Conservation (phyloP, 805 yeast species). For the Tetrapisispora iriomotensis region DNA sequence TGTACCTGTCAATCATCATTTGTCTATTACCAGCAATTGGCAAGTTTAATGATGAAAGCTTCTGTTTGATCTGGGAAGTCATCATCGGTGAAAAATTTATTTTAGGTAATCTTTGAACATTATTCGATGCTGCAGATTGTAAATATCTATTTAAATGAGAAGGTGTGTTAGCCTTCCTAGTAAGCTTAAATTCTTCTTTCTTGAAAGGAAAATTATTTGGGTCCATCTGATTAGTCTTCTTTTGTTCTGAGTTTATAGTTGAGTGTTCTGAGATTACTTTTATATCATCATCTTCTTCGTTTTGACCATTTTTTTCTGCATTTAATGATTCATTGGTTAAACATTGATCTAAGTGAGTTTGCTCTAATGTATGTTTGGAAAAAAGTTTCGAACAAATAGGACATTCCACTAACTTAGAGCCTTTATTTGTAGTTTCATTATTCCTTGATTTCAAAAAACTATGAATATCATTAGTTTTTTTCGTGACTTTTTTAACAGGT, state of each 20-base stretch:
- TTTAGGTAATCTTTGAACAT: constrained; percentile 43
- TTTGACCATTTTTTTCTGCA: neutral
- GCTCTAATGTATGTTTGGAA: constrained; percentile 47
- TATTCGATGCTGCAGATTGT: constrained; percentile 32
- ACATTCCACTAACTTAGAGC: constrained; percentile 38
- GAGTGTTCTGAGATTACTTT: neutral
- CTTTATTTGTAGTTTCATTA: constrained; percentile 4
- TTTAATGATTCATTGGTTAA: constrained; percentile 22
- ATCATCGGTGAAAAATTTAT: constrained; percentile 53
- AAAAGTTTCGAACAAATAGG: constrained; percentile 55
- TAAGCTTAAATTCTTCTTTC: neutral
- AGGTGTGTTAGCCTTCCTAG: neutral
- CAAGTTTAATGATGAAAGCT: constrained; percentile 43
- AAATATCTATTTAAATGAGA: constrained; percentile 17
- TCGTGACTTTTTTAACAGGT: constrained; percentile 4
- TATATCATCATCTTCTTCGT: neutral
- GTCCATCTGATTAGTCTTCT: neutral
- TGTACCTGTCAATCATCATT: constrained; percentile 60
- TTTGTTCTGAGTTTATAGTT: neutral
- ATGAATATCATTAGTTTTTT: constrained; percentile 4
- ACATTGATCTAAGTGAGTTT: constrained; percentile 55
- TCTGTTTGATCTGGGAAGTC: constrained; percentile 50
- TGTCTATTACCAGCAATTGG: constrained; percentile 54
- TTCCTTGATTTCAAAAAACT: constrained; percentile 9
- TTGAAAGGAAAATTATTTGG: neutral